These are phyloP conservation scores for Nemania abortiva DNA, from an alignment of 2,329 filamentous ascomycete genomes.

Conservation along the genomic window DNA sequence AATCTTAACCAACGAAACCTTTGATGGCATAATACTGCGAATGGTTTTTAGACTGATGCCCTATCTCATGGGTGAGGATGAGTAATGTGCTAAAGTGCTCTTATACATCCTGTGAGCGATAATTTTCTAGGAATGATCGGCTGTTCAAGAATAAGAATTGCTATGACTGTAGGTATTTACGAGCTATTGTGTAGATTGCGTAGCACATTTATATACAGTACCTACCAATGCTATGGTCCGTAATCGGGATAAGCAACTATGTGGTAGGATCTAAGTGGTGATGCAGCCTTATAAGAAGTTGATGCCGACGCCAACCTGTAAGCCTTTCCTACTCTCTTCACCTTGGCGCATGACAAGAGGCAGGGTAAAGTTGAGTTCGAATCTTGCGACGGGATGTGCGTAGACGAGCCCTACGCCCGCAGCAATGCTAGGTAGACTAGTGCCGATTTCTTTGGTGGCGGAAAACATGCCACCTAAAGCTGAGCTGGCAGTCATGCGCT, in stretches of 20 bases:
- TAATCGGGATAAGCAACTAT: background rate
- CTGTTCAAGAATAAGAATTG: background rate
- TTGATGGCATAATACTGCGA: too few relatives aligned
- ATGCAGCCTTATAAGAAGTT: constrained; percentile 80
- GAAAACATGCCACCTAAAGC: constrained; percentile 66
- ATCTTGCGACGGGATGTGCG: constrained; percentile 90
- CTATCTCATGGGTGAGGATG: background rate
- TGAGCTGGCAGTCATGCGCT: constrained; percentile 56
- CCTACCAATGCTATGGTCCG: constrained; percentile 1
- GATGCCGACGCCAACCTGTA: constrained; percentile 96
- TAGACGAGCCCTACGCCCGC: constrained; percentile 94
- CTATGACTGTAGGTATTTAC: constrained; percentile 11
- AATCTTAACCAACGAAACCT: too few relatives aligned
- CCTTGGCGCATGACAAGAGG: constrained; percentile 84
- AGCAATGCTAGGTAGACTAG: constrained; percentile 84
- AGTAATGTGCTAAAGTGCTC: background rate
- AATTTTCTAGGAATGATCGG: background rate
- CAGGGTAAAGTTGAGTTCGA: constrained; percentile 95
- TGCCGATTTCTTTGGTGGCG: constrained; percentile 77
- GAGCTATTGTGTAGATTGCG: constrained; percentile 5
- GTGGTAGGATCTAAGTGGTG: background rate
- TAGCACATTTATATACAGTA: constrained; percentile 22
- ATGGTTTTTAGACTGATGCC: too few relatives aligned
- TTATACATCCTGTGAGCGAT: background rate
- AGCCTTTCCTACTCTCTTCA: constrained; percentile 88